Evolutionary conservation across 2,329 filamentous ascomycete genomes (phyloP), one percentile per base, ranked within the genome.

Genomic region (Boeremia exigua): DNA sequence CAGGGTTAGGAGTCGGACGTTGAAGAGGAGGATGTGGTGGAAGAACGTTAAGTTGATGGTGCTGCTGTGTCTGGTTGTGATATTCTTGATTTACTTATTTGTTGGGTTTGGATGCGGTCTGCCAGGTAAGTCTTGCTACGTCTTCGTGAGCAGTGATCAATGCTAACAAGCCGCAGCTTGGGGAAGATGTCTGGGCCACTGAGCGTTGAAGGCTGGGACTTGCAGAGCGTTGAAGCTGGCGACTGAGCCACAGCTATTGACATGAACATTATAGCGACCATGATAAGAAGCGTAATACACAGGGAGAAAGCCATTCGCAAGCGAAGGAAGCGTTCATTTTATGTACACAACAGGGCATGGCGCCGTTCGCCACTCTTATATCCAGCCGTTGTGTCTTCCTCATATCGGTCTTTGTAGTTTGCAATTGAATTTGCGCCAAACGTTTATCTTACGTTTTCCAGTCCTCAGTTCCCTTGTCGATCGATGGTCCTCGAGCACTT

Each of bases 1-100:
- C 73, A 82, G 95, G 48, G 88, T 98, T 15, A 84, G 94, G 65
- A 96, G 90, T 74, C 82, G 92, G 25, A 92, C 92, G 1, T 77
- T 99, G 67, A 90, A 95, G 80, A 85, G 96, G 72, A 85, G 89
- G 77, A 98, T 99, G 95, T 99, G 95, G 95, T 98, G 94, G 94
- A 98, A 98, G 87, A 98, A 99, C 75, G 85, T 96, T 40, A 96
- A 96, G 80, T 79, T 99, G 65, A 96, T 98, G 92, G 88, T 86
- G 6, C 76, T 99, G 66, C 72, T 93, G 59, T 81, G 77, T 4
- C 71, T 97, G 39, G 91, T 93, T 1, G 77, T 95, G 25, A 75
- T 91, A 8, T 90, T 91, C 69, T 77, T 91, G 75, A 69, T 90
- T 4, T 91, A 91, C 71, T 69, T 91, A 11, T 86, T 91, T 63